A percentile compares a stretch with the other conserved stretches of the same genome.
phyloP scores from a whole-genome alignment of 495 filamentous ascomycete species.

The Penicillium manginii region DNA sequence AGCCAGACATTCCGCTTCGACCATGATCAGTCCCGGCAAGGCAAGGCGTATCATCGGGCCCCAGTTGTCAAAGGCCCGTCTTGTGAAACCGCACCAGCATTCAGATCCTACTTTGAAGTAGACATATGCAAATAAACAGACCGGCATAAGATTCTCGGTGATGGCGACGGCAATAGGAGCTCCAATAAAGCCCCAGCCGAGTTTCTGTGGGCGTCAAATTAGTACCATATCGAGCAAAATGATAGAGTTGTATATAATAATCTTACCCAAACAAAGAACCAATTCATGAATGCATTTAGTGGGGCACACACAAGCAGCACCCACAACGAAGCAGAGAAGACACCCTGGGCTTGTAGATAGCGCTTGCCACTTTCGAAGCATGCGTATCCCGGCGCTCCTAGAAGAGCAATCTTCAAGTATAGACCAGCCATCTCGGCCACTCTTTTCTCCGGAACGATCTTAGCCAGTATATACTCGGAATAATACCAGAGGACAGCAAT shows the following conservation, averaged over 20 bases:
- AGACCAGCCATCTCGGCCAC: constrained; percentile 65
- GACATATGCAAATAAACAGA: constrained; percentile 74
- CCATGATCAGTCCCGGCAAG: constrained; percentile 85
- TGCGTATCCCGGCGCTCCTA: constrained; percentile 72
- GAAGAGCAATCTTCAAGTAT: constrained; percentile 67
- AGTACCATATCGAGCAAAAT: background rate
- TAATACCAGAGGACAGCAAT: constrained; percentile 67
- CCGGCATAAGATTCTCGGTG: constrained; percentile 78
- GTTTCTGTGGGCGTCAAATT: constrained; percentile 43
- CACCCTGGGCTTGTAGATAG: constrained; percentile 74
- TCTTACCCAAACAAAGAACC: constrained; percentile 72
- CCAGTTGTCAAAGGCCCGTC: constrained; percentile 77
- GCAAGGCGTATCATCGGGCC: constrained; percentile 84
- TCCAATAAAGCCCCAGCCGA: constrained; percentile 79
- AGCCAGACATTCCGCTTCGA: constrained; percentile 87
- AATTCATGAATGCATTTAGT: constrained; percentile 73
- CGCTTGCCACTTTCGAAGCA: constrained; percentile 74
- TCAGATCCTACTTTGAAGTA: constrained; percentile 56
- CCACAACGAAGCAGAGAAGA: constrained; percentile 69
- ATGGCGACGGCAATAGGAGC: constrained; percentile 84
- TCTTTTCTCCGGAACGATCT: constrained; percentile 67
- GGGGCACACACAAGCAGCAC: constrained; percentile 71
- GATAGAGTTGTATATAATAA: background rate
- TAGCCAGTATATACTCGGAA: constrained; percentile 60
- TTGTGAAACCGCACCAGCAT: constrained; percentile 84